These are phyloP conservation scores for Gossypium thurberi DNA, from an alignment of 345 rosid genomes.

Conservation along the genomic window DNA sequence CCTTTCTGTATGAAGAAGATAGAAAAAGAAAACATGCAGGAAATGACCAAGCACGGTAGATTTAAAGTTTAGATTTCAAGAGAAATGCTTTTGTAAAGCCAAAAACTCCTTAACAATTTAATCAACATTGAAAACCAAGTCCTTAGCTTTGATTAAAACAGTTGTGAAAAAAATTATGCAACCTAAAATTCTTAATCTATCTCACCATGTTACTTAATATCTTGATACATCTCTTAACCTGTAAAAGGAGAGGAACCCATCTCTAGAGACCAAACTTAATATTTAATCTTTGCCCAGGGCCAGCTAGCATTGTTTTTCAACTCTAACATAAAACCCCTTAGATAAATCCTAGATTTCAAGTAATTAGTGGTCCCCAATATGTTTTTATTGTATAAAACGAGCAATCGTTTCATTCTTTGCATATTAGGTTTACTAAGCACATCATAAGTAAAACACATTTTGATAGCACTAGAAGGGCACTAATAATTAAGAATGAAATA, in stretches of 20 bases:
- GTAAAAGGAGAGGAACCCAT: background rate
- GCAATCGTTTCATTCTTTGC: background rate
- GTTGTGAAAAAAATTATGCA: background rate
- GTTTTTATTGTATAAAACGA: background rate
- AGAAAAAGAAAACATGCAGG: background rate
- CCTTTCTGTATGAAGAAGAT: background rate
- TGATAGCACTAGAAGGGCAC: background rate
- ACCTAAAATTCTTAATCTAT: background rate
- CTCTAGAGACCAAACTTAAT: background rate
- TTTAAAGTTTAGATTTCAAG: background rate
- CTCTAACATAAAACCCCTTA: background rate
- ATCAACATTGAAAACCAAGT: background rate
- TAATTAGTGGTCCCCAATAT: background rate
- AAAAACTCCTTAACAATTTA: background rate
- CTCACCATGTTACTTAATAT: background rate
- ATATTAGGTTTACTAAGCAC: background rate
- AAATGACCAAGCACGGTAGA: background rate
- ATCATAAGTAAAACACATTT: background rate
- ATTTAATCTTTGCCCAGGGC: background rate
- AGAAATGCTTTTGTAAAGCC: background rate
- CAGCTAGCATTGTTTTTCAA: background rate
- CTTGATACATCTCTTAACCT: background rate
- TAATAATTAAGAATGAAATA: background rate
- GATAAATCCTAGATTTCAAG: background rate
- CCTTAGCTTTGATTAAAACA: background rate